phyloP scores from a whole-genome alignment of 306 rosid species.

The Calophaca sinica region DNA sequence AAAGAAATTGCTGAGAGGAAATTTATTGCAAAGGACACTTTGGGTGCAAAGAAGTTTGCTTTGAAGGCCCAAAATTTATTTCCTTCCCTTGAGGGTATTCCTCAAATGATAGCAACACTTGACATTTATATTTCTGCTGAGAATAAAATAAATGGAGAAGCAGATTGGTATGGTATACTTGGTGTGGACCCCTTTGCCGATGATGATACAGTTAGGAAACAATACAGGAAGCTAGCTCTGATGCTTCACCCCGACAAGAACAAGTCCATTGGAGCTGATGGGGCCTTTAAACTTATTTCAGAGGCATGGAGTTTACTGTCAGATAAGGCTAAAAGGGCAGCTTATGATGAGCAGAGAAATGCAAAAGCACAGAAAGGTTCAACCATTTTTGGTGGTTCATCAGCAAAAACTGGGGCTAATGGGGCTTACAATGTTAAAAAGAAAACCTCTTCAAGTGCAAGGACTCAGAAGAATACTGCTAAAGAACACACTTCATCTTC shows the following conservation, averaged over 20 bases:
- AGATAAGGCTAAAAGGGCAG: slow-evolving; percentile 64
- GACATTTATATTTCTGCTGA: slow-evolving; percentile 81
- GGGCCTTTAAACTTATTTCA: slow-evolving; percentile 88
- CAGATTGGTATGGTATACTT: slow-evolving; percentile 93
- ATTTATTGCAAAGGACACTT: slow-evolving; percentile 67
- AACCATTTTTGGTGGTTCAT: slow-evolving; percentile 53
- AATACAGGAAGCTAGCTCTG: slow-evolving; percentile 88
- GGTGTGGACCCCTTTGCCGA: slow-evolving; percentile 72
- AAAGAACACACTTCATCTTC: slow-evolving; percentile 64
- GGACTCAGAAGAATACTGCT: slow-evolving; percentile 61
- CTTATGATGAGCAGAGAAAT: slow-evolving; percentile 69
- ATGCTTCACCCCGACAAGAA: slow-evolving; percentile 96
- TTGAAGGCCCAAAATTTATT: slow-evolving; percentile 79
- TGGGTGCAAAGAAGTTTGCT: slow-evolving; percentile 86
- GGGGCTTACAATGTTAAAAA: slow-evolving; percentile 68
- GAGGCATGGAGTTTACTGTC: slow-evolving; percentile 93
- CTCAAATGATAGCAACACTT: slow-evolving; percentile 81
- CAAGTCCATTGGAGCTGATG: slow-evolving; percentile 86
- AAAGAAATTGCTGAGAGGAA: slow-evolving; percentile 86
- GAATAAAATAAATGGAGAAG: slow-evolving; percentile 72
- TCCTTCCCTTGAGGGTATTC: slow-evolving; percentile 82
- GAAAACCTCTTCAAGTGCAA: slow-evolving; percentile 55
- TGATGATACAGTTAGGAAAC: slow-evolving; percentile 74
- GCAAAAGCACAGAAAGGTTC: slow-evolving; percentile 57
- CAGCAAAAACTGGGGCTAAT: slow-evolving; percentile 59